Evolutionary conservation across 306 rosid genomes (phyloP).

Genomic region (Purshia tridentata): DNA sequence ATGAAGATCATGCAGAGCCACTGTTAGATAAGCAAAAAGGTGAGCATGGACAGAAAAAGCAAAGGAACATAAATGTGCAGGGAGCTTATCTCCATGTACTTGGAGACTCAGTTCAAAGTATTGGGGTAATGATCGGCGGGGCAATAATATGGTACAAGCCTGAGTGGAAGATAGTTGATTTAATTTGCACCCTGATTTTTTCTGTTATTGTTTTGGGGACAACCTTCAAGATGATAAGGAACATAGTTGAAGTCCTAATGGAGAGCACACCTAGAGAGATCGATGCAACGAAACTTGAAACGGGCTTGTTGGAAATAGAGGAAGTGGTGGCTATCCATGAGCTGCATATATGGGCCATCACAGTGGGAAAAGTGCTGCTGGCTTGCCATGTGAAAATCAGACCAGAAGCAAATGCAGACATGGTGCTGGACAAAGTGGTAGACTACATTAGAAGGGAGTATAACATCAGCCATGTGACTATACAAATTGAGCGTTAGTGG

Average conservation of each 20-base stretch:
- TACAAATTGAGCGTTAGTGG: conserved; percentile 67
- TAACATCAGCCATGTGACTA: conserved; percentile 75
- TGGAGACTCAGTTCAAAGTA: conserved; percentile 70
- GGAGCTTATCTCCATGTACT: conserved; percentile 87
- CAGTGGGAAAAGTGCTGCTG: conserved; percentile 66
- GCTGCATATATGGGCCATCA: conserved; percentile 80
- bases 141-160: conserved; percentile 72
- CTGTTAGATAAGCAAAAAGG: conserved; percentile 45
- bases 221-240: conserved; percentile 63
- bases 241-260: conserved; percentile 73
- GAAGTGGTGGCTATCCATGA: conserved; percentile 80
- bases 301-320: conserved; percentile 61
- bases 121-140: conserved; percentile 85
- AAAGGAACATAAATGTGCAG: conserved; percentile 55
- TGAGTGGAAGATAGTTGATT: conserved; percentile 62
- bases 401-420: conserved; percentile 77
- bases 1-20: conserved; percentile 34
- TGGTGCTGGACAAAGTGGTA: conserved; percentile 62
- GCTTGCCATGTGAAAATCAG: conserved; percentile 78
- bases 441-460: conserved; percentile 67
- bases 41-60: conserved; percentile 39
- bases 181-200: conserved; percentile 66
- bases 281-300: conserved; percentile 63
- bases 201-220: conserved; percentile 67
- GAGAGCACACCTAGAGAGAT: conserved; percentile 80